Evolutionary conservation across 1,284 basidiomycete species (phyloP).

Genomic region (Boletellus deceptivus): DNA sequence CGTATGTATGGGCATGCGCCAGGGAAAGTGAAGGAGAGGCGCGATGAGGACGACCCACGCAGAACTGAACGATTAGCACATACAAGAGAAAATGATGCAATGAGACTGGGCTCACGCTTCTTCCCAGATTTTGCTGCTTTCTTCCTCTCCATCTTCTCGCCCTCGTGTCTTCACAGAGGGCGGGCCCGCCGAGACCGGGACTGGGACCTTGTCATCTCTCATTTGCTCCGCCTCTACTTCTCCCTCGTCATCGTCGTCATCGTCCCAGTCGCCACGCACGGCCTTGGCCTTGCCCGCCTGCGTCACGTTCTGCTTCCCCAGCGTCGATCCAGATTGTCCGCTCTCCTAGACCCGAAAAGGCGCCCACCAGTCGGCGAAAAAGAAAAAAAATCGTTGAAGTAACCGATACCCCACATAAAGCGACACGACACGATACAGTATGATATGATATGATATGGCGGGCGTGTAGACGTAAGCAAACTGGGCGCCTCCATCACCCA

Average conservation of each 20-base stretch:
- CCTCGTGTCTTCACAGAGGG: too few relatives aligned
- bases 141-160: slow-evolving; percentile 17
- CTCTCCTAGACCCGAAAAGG: slow-evolving; percentile 1
- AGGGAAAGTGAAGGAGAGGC: too few relatives aligned
- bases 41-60: neutral
- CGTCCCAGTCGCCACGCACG: slow-evolving; percentile 47
- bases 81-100: neutral
- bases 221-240: neutral
- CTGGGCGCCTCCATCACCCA: neutral
- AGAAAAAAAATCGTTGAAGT: neutral
- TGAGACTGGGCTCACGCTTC: slow-evolving; percentile 39
- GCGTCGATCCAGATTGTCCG: slow-evolving; percentile 3
- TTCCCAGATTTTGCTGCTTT: slow-evolving; percentile 41
- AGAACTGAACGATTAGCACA: slow-evolving; percentile 15
- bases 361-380: neutral
- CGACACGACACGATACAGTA: too few relatives aligned
- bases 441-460: too few relatives aligned
- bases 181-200: too few relatives aligned
- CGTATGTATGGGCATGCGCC: too few relatives aligned
- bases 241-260: slow-evolving; percentile 34
- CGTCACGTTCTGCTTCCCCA: slow-evolving; percentile 4
- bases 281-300: slow-evolving; percentile 2
- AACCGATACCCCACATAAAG: too few relatives aligned
- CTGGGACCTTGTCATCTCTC: too few relatives aligned
- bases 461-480: slow-evolving; percentile 12